These are phyloP conservation scores for Leishmania guyanensis DNA, from an alignment of 208 protist genomes.

Conservation along the genomic window DNA sequence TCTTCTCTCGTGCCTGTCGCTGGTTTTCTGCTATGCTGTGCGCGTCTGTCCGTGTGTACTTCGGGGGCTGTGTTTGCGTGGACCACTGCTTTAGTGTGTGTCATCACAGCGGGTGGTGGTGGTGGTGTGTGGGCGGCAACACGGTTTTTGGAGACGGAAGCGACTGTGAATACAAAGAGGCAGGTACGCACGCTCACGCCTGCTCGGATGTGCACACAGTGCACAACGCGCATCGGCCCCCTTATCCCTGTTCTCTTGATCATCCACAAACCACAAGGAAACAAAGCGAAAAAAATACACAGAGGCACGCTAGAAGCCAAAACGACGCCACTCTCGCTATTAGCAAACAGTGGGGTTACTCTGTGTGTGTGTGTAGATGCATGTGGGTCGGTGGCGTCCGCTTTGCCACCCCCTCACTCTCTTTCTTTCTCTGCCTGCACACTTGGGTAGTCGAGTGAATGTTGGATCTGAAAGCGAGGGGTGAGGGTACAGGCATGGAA, in stretches of 20 bases:
- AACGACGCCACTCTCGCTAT: background rate
- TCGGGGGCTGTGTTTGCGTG: background rate
- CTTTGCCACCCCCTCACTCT: background rate
- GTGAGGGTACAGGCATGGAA: background rate
- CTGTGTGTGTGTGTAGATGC: slow-evolving; percentile 1
- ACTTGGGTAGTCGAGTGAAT: background rate
- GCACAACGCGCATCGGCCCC: background rate
- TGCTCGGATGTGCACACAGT: background rate
- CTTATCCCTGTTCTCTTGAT: background rate
- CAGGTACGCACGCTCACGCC: background rate
- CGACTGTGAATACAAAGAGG: background rate
- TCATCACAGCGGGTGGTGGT: background rate
- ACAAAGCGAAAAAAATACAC: background rate
- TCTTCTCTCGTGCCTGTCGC: background rate
- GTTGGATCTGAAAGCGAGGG: background rate
- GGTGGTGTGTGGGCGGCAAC: background rate
- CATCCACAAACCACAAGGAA: background rate
- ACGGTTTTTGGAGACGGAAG: too few species aligned
- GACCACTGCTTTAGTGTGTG: background rate
- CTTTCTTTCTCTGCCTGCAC: background rate
- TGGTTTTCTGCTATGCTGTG: slow-evolving; percentile 3
- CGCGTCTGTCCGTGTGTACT: background rate
- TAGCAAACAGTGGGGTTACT: background rate
- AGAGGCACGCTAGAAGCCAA: too few species aligned
- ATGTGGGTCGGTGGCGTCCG: background rate